These are phyloP conservation scores for Coemansia erecta DNA, from an alignment of 192 early-diverging fungal genomes.

Conservation along the genomic window DNA sequence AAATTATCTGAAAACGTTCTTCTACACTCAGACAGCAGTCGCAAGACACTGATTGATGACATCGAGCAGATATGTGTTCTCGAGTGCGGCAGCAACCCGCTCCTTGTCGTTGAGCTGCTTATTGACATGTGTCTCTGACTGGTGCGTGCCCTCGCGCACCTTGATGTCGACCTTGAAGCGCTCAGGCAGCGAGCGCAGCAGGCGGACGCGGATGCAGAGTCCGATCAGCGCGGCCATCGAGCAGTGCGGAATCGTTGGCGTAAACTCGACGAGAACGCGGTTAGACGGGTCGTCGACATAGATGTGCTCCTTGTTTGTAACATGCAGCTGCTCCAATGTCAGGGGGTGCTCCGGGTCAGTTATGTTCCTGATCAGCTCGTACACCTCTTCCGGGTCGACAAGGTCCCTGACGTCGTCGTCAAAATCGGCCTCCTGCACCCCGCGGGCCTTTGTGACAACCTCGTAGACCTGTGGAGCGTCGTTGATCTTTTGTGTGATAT, in stretches of 20 bases:
- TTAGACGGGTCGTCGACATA: slow-evolving; percentile 68
- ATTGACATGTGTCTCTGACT: slow-evolving; percentile 92
- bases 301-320: slow-evolving; percentile 85
- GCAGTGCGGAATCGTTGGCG: slow-evolving; percentile 98
- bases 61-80: slow-evolving; percentile 89
- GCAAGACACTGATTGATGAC: slow-evolving; percentile 92
- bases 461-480: slow-evolving; percentile 83
- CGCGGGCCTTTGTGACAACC: slow-evolving; percentile 47
- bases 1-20: too few relatives aligned
- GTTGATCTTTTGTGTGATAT: slow-evolving; percentile 62
- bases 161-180: slow-evolving; percentile 94
- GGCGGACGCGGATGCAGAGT: slow-evolving; percentile 89
- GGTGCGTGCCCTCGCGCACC: slow-evolving; percentile 91
- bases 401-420: slow-evolving; percentile 72
- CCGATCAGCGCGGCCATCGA: slow-evolving; percentile 99
- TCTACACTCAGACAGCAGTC: slow-evolving; percentile 32
- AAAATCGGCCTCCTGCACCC: slow-evolving; percentile 58
- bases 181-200: slow-evolving; percentile 82
- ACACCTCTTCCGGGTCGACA: slow-evolving; percentile 87
- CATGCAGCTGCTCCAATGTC: slow-evolving; percentile 95
- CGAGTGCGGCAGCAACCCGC: slow-evolving; percentile 94
- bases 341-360: slow-evolving; percentile 98
- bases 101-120: slow-evolving; percentile 99
- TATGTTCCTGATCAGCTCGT: slow-evolving; percentile 93
- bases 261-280: slow-evolving; percentile 80